Evolutionary conservation across 2,329 filamentous ascomycete genomes (phyloP).

Genomic region (Fusarium brachygibbosum): DNA sequence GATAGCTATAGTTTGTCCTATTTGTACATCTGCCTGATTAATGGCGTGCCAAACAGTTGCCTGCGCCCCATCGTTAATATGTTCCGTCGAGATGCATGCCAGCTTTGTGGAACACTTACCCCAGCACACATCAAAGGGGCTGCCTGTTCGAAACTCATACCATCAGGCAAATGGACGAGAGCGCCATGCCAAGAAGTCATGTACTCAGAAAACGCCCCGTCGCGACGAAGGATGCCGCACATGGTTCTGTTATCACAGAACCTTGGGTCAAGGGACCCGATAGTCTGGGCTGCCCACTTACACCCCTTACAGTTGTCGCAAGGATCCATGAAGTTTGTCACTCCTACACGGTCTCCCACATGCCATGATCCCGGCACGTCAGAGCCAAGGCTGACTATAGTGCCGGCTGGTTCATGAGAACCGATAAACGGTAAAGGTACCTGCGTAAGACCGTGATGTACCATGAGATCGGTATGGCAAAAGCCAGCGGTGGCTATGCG

Average conservation of each 20-base stretch:
- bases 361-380: slow-evolving; percentile 24
- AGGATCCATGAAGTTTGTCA: slow-evolving; percentile 39
- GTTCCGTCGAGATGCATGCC: neutral
- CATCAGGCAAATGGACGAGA: slow-evolving; percentile 27
- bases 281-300: slow-evolving; percentile 25
- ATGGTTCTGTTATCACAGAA: slow-evolving; percentile 40
- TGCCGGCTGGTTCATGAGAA: slow-evolving; percentile 46
- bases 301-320: slow-evolving; percentile 35
- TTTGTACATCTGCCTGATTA: slow-evolving; percentile 16
- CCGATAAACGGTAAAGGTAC: slow-evolving; percentile 36
- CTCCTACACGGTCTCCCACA: slow-evolving; percentile 35
- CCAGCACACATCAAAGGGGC: slow-evolving; percentile 39
- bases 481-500: slow-evolving; percentile 24
- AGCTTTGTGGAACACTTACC: slow-evolving; percentile 7
- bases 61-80: slow-evolving; percentile 6
- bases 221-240: slow-evolving; percentile 26
- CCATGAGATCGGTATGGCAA: slow-evolving; percentile 43
- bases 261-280: slow-evolving; percentile 31
- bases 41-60: slow-evolving; percentile 42
- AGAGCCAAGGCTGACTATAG: slow-evolving; percentile 31
- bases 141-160: slow-evolving; percentile 37
- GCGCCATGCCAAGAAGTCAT: slow-evolving; percentile 34
- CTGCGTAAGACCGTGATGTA: slow-evolving; percentile 35
- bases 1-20: slow-evolving; percentile 26
- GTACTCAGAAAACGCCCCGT: slow-evolving; percentile 38